Evolutionary conservation across 352 stramenopile genomes (phyloP).

Genomic region (Pythium brachiatum): DNA sequence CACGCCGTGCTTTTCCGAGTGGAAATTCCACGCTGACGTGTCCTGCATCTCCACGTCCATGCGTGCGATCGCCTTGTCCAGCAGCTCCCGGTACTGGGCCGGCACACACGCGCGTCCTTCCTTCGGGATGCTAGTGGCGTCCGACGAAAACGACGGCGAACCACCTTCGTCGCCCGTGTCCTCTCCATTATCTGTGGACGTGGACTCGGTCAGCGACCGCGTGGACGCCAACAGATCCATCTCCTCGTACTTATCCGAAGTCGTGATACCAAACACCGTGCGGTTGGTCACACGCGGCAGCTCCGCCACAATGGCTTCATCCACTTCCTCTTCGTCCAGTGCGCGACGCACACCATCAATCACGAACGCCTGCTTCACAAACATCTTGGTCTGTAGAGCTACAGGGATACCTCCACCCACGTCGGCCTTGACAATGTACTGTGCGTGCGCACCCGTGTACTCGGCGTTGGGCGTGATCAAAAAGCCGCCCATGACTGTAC

Average conservation of each 20-base stretch:
- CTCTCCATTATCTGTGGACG: conserved; percentile 23
- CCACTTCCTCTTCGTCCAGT: conserved; percentile 46
- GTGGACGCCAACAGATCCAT: background rate
- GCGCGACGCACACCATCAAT: conserved; percentile 54
- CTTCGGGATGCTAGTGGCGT: conserved; percentile 28
- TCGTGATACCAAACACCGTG: conserved; percentile 46
- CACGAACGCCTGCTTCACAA: conserved; percentile 69
- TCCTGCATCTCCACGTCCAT: conserved; percentile 63
- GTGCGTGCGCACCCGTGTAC: conserved; percentile 47
- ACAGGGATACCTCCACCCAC: conserved; percentile 54
- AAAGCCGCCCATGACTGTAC: conserved; percentile 59
- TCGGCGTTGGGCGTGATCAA: conserved; percentile 57
- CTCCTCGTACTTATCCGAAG: conserved; percentile 31
- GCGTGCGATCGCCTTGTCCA: conserved; percentile 53
- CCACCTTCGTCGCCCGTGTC: conserved; percentile 50
- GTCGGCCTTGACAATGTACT: conserved; percentile 71
- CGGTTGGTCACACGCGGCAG: conserved; percentile 43
- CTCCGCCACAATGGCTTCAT: conserved; percentile 3
- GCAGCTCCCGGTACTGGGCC: conserved; percentile 48
- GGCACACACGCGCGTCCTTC: conserved; percentile 47
- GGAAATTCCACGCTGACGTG: conserved; percentile 52
- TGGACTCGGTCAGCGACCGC: conserved; percentile 14
- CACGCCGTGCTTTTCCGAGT: conserved; percentile 68
- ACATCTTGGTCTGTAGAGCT: conserved; percentile 62
- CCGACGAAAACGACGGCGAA: conserved; percentile 12